These are phyloP conservation scores for Phaeotremella fagi DNA, from an alignment of 768 basidiomycete genomes.

Conservation along the genomic window DNA sequence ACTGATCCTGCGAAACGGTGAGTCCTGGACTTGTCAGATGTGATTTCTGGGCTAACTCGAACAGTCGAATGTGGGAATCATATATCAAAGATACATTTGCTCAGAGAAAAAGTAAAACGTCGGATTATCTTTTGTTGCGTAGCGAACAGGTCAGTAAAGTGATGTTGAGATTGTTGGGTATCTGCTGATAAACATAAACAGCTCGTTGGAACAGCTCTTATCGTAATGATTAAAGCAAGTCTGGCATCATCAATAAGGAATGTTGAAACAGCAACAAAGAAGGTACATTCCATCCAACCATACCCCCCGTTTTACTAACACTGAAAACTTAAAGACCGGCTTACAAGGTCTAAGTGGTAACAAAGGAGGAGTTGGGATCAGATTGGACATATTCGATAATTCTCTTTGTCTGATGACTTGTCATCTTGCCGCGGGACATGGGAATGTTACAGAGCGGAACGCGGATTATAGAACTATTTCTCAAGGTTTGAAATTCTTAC, in stretches of 20 bases:
- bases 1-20: conserved; percentile 89
- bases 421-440: conserved; percentile 92
- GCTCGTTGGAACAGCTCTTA: conserved; percentile 90
- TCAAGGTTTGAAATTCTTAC: conserved; percentile 75
- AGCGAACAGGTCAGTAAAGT: conserved; percentile 71
- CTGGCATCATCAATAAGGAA: conserved; percentile 75
- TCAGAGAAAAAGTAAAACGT: conserved; percentile 61
- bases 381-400: conserved; percentile 84
- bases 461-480: conserved; percentile 85
- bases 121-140: conserved; percentile 75
- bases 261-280: conserved; percentile 86
- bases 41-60: background rate
- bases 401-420: conserved; percentile 93
- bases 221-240: conserved; percentile 74
- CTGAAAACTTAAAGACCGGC: conserved; percentile 48
- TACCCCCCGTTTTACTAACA: background rate
- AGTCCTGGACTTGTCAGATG: conserved; percentile 7
- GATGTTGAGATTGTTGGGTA: conserved; percentile 2
- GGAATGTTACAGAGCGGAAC: conserved; percentile 83
- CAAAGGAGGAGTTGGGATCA: conserved; percentile 87
- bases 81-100: conserved; percentile 75
- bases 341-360: conserved; percentile 72
- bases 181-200: conserved; percentile 46
- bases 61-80: conserved; percentile 81
- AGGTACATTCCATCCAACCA: conserved; percentile 55